These are phyloP conservation scores for Colletotrichum chrysophilum DNA, from an alignment of 2,329 filamentous ascomycete species.

Conservation along the genomic window DNA sequence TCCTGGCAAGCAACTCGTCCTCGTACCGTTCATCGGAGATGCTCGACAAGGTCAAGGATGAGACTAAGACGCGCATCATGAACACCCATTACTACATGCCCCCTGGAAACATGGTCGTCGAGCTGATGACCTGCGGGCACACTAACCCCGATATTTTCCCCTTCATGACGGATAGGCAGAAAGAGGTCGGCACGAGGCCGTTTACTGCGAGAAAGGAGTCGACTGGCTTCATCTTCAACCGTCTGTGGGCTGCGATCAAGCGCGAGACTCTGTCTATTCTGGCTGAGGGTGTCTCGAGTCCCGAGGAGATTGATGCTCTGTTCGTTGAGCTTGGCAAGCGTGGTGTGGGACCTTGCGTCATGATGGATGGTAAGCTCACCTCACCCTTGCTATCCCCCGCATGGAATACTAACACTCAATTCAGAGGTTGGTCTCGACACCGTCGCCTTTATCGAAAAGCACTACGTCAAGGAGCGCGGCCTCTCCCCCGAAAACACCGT, in stretches of 20 bases:
- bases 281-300: conserved; percentile 52
- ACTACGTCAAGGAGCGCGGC: conserved; percentile 56
- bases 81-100: conserved; percentile 61
- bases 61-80: conserved; percentile 41
- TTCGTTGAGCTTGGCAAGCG: conserved; percentile 37
- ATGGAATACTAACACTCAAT: too few species aligned
- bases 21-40: conserved; percentile 57
- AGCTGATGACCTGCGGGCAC: conserved; percentile 57
- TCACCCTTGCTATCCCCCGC: too few species aligned
- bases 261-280: conserved; percentile 54
- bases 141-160: conserved; percentile 48
- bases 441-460: conserved; percentile 56
- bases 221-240: conserved; percentile 60
- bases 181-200: conserved; percentile 45
- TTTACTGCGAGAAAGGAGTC: conserved; percentile 50
- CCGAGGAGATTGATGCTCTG: conserved; percentile 54
- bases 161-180: conserved; percentile 45
- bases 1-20: conserved; percentile 56
- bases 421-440: conserved; percentile 58
- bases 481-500: conserved; percentile 44
- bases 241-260: conserved; percentile 62
- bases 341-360: conserved; percentile 2
- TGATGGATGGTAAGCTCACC: conserved; percentile 29
- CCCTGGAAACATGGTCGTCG: conserved; percentile 48
- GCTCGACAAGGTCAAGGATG: conserved; percentile 43